Evolutionary conservation across 2,329 filamentous ascomycete genomes (phyloP).

Genomic region (Aureobasidium sp.): DNA sequence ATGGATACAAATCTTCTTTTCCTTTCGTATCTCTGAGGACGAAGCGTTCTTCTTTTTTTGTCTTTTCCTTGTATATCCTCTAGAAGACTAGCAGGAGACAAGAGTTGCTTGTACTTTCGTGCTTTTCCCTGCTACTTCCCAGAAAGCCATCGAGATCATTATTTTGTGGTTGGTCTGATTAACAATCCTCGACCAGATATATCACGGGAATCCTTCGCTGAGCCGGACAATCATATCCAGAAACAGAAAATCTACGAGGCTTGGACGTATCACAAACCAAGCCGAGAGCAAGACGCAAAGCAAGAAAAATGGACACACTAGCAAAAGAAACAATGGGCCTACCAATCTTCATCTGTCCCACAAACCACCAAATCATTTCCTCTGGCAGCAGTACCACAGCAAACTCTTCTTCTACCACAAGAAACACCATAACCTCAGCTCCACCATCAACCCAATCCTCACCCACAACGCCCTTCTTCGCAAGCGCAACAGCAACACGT

Average conservation of each 20-base stretch:
- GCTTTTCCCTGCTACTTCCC: no score
- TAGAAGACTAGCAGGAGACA: background rate
- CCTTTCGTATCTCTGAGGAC: background rate
- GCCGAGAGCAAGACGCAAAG: background rate
- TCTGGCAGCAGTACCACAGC: background rate
- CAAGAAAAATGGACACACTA: background rate
- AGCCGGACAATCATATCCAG: no score
- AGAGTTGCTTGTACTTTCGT: no score
- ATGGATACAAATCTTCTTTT: background rate
- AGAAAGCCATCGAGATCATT: no score
- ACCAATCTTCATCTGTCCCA: background rate
- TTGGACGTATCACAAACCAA: background rate
- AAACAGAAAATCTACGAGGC: background rate
- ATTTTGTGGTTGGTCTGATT: no score
- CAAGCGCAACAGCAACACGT: background rate
- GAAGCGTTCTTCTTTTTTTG: background rate
- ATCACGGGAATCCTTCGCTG: no score
- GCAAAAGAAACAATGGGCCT: conserved; percentile 12
- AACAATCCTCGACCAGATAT: no score
- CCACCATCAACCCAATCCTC: background rate
- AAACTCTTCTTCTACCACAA: background rate
- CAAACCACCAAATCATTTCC: background rate
- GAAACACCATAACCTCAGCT: background rate
- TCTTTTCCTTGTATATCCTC: background rate
- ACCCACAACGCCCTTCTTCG: background rate